These are phyloP conservation scores for Vitis hybrid DNA, from an alignment of 177 flowering plant genomes.

Conservation along the genomic window DNA sequence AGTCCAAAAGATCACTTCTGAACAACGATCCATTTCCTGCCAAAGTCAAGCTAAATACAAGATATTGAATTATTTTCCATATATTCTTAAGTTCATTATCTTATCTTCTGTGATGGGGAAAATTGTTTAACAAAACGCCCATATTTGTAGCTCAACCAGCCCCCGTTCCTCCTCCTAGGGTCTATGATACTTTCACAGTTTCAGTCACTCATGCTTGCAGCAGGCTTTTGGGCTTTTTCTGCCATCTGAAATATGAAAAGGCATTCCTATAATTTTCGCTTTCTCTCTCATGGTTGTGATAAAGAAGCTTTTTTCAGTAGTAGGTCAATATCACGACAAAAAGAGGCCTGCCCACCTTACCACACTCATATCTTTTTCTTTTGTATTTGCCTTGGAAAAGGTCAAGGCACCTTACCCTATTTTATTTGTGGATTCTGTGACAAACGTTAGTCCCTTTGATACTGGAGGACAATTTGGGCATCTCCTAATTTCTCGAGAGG, in stretches of 20 bases:
- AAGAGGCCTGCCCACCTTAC: slow-evolving; percentile 26
- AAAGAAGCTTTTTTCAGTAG: slow-evolving; percentile 28
- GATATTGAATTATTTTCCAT: not conserved
- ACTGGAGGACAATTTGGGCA: slow-evolving; percentile 57
- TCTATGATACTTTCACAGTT: not conserved
- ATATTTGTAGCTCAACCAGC: slow-evolving; percentile 1
- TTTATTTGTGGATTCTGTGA: slow-evolving; percentile 56
- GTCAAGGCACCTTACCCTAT: slow-evolving; percentile 32
- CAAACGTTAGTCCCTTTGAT: slow-evolving; percentile 48
- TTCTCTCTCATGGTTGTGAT: slow-evolving; percentile 6
- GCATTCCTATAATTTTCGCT: slow-evolving; percentile 6
- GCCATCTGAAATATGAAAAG: slow-evolving; percentile 14
- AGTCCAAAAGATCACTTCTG: slow-evolving; percentile 10
- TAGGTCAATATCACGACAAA: slow-evolving; percentile 45
- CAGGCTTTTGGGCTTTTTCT: slow-evolving; percentile 22
- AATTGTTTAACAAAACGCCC: not conserved
- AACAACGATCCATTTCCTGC: no score
- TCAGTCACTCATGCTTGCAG: slow-evolving; percentile 1
- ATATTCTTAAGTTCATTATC: not conserved
- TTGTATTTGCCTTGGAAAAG: slow-evolving; percentile 44
- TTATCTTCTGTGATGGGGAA: not conserved
- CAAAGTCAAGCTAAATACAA: not conserved
- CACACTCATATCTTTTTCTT: slow-evolving; percentile 23
- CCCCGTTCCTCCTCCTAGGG: not conserved
- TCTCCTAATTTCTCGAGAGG: slow-evolving; percentile 18